Evolutionary conservation across 2,329 filamentous ascomycete species (phyloP).

Genomic region (Pseudocercospora ulei): DNA sequence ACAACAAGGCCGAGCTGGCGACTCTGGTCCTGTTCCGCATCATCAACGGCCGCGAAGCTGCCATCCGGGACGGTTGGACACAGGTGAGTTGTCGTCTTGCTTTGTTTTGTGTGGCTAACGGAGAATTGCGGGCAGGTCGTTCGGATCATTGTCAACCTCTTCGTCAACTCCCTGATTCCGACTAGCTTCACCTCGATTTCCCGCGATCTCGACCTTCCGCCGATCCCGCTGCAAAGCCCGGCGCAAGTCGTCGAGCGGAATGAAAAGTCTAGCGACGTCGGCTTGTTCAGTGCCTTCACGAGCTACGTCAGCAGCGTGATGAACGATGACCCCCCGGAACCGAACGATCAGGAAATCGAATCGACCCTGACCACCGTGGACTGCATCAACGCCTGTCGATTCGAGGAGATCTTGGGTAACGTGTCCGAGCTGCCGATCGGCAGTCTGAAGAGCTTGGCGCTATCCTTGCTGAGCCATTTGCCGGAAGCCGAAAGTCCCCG

Average conservation of each 20-base stretch:
- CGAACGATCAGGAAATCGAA: slow-evolving; percentile 92
- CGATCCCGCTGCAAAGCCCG: slow-evolving; percentile 81
- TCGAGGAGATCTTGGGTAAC: slow-evolving; percentile 72
- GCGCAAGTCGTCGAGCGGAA: slow-evolving; percentile 88
- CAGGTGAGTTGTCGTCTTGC: slow-evolving; percentile 48
- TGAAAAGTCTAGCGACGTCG: slow-evolving; percentile 64
- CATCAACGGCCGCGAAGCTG: slow-evolving; percentile 69
- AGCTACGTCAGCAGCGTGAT: slow-evolving; percentile 98
- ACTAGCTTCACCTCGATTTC: slow-evolving; percentile 61
- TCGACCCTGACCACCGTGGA: slow-evolving; percentile 91
- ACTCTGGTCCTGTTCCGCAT: slow-evolving; percentile 93
- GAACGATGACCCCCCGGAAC: slow-evolving; percentile 92
- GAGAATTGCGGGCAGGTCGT: slow-evolving; percentile 53
- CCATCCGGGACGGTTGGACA: slow-evolving; percentile 69
- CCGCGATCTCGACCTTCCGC: slow-evolving; percentile 58
- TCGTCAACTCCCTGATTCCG: slow-evolving; percentile 86
- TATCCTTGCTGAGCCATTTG: slow-evolving; percentile 68
- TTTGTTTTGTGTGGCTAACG: slow-evolving; percentile 34
- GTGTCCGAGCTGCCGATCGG: slow-evolving; percentile 58
- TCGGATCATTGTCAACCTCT: slow-evolving; percentile 88
- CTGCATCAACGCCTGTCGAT: slow-evolving; percentile 80
- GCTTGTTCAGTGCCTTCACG: slow-evolving; percentile 86
- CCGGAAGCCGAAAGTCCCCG: slow-evolving; percentile 67
- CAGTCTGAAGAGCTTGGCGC: slow-evolving; percentile 54
- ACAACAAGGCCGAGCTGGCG: slow-evolving; percentile 86